phyloP scores from a whole-genome alignment of 2,329 filamentous ascomycete species.

The Albophoma yamanashiensis region DNA sequence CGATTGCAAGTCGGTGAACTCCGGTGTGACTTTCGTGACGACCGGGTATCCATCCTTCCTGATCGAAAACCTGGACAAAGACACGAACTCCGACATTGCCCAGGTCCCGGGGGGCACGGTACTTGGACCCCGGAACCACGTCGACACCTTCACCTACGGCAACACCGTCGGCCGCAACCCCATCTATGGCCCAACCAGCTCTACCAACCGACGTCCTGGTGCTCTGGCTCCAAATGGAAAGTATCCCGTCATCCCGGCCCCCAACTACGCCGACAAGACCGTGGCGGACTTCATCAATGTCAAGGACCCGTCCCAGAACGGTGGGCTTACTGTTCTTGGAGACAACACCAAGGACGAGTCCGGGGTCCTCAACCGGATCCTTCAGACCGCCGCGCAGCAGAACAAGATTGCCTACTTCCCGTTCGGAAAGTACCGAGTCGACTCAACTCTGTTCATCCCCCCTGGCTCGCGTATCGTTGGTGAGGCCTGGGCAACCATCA shows the following conservation, averaged over 20 bases:
- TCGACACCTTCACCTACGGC: constrained; percentile 29
- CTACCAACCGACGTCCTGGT: constrained; percentile 19
- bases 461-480: constrained; percentile 40
- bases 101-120: constrained; percentile 18
- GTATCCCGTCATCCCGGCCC: constrained; percentile 25
- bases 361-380: constrained; percentile 23
- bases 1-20: constrained; percentile 28
- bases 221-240: constrained; percentile 24
- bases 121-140: constrained; percentile 17
- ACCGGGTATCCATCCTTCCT: constrained; percentile 27
- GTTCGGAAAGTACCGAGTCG: constrained; percentile 16
- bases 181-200: constrained; percentile 23
- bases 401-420: constrained; percentile 18
- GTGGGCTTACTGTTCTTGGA: constrained; percentile 19
- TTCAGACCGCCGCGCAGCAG: constrained; percentile 22
- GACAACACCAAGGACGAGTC: constrained; percentile 28
- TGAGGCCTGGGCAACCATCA: constrained; percentile 41
- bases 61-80: constrained; percentile 32
- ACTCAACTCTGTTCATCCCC: constrained; percentile 15
- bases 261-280: constrained; percentile 24
- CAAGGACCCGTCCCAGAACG: constrained; percentile 25
- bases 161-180: constrained; percentile 30
- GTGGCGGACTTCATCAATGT: constrained; percentile 19
- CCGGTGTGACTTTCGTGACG: constrained; percentile 27
- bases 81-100: constrained; percentile 24